These are phyloP conservation scores for Medicago lupulina DNA, from an alignment of 306 rosid genomes.

Conservation along the genomic window DNA sequence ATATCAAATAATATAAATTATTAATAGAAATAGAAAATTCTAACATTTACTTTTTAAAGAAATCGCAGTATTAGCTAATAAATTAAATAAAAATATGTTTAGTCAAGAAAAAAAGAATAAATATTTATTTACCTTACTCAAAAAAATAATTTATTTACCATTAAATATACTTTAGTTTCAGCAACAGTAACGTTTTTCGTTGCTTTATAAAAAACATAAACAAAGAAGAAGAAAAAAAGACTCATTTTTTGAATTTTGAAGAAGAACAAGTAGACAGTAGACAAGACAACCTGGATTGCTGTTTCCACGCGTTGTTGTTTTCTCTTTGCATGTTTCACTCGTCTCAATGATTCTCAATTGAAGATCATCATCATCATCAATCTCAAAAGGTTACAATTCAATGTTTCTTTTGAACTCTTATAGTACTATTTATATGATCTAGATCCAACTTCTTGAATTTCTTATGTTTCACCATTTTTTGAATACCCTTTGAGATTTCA, in stretches of 20 bases:
- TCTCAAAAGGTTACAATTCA: constrained; percentile 44
- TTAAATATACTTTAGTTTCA: background rate
- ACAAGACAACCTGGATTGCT: constrained; percentile 49
- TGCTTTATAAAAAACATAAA: constrained; percentile 13
- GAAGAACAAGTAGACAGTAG: constrained; percentile 1
- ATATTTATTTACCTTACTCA: background rate
- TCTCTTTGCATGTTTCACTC: constrained; percentile 34
- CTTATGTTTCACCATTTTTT: constrained; percentile 24
- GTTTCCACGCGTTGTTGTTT: constrained; percentile 34
- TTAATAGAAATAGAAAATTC: background rate
- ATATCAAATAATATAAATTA: background rate
- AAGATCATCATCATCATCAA: constrained; percentile 32
- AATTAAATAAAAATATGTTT: background rate
- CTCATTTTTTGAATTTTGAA: constrained; percentile 41
- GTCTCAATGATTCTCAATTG: constrained; percentile 36
- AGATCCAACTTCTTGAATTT: constrained; percentile 40
- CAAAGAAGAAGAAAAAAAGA: background rate
- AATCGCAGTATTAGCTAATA: background rate
- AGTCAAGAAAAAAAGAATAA: background rate
- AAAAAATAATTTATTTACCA: background rate
- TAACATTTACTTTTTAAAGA: background rate
- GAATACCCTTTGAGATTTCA: constrained; percentile 39
- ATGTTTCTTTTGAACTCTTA: background rate
- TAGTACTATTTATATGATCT: constrained; percentile 6
- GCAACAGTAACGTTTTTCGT: constrained; percentile 29